Evolutionary conservation across 2,329 filamentous ascomycete genomes (phyloP).

Genomic region (Colletotrichum limetticola): DNA sequence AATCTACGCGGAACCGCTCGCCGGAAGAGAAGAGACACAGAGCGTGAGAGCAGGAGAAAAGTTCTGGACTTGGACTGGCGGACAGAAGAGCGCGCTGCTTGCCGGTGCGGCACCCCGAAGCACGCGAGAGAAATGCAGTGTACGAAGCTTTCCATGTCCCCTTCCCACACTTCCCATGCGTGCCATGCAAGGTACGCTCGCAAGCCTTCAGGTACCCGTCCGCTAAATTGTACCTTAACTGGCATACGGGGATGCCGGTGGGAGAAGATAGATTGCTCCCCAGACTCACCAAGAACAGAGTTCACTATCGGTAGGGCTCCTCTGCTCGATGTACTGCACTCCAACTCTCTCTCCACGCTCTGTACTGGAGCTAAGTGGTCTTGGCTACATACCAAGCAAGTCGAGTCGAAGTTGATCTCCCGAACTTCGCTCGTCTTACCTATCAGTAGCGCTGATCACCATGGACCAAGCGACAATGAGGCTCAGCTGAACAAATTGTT

Average conservation of each 20-base stretch:
- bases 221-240: slow-evolving; percentile 3
- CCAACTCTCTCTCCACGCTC: not conserved
- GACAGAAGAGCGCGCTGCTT: not conserved
- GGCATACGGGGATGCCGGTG: slow-evolving; percentile 16
- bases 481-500: not conserved
- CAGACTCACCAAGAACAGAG: not conserved
- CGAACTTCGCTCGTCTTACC: not conserved
- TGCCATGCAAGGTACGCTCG: not conserved
- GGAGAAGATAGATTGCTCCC: slow-evolving; percentile 15
- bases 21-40: not conserved
- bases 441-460: slow-evolving; percentile 18
- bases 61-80: not conserved
- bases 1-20: not conserved
- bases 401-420: not conserved
- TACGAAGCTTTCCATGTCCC: not conserved
- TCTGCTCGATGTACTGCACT: not conserved
- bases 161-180: not conserved
- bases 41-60: not conserved
- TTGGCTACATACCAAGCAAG: not conserved
- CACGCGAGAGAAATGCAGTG: not conserved
- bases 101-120: not conserved
- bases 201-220: slow-evolving; percentile 25
- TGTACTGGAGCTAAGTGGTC: not conserved
- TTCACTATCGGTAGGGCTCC: slow-evolving; percentile 21
- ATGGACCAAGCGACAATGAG: not conserved